Evolutionary conservation across 1,139 yeast genomes (phyloP).

Genomic region (Taphrina betulina): DNA sequence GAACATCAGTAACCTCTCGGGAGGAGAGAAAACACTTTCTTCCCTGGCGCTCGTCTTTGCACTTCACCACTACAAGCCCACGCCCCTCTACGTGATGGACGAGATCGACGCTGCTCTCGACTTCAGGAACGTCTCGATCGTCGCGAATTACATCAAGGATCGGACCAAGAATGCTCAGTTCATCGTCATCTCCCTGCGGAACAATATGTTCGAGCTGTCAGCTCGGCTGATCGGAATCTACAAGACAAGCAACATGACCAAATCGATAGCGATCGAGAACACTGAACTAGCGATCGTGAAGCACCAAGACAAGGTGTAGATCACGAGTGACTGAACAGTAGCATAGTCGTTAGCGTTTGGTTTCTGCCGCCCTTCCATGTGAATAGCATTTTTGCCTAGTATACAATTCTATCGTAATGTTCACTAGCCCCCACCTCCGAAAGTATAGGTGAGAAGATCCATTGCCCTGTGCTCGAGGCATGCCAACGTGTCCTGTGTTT

Average conservation of each 20-base stretch:
- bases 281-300: conserved; percentile 10
- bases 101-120: conserved; percentile 99
- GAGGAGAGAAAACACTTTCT: conserved; percentile 96
- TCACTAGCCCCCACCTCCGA: too few relatives aligned
- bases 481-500: too few relatives aligned
- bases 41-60: conserved; percentile 96
- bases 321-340: too few relatives aligned
- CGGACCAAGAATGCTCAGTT: conserved; percentile 96
- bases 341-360: too few relatives aligned
- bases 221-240: conserved; percentile 92
- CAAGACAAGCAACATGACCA: conserved; percentile 76
- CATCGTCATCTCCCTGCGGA: conserved; percentile 88
- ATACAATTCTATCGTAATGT: too few relatives aligned
- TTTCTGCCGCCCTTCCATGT: too few relatives aligned
- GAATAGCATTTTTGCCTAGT: too few relatives aligned
- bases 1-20: conserved; percentile 89
- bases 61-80: conserved; percentile 91
- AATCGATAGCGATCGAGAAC: conserved; percentile 24
- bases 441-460: too few relatives aligned
- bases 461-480: too few relatives aligned
- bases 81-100: conserved; percentile 98
- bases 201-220: conserved; percentile 96
- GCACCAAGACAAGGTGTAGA: too few relatives aligned
- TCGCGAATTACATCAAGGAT: conserved; percentile 94
- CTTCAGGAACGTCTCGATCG: conserved; percentile 93